Evolutionary conservation across 305 asterid genomes (phyloP).

Genomic region (Withania somnifera): DNA sequence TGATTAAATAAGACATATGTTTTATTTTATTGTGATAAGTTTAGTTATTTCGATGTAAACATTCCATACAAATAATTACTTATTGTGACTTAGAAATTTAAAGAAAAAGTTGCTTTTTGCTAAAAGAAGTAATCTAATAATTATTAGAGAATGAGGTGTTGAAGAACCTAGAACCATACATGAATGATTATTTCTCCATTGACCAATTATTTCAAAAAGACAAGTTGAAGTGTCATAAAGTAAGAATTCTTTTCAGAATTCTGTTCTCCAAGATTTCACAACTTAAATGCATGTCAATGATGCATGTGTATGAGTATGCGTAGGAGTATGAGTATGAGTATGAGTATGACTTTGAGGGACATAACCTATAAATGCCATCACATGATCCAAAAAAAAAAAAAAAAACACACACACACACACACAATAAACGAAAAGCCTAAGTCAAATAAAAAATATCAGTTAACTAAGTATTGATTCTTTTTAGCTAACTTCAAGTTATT

Average conservation of each 20-base stretch:
- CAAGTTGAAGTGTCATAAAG: slow-evolving; percentile 11
- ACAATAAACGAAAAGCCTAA: slow-evolving; percentile 13
- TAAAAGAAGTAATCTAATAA: neutral
- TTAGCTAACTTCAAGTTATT: neutral
- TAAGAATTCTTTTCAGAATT: too few relatives aligned
- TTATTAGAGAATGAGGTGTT: neutral
- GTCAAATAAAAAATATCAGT: neutral
- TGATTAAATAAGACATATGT: neutral
- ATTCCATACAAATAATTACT: neutral
- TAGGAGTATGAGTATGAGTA: too few relatives aligned
- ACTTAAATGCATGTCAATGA: slow-evolving; percentile 12
- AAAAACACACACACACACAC: too few relatives aligned
- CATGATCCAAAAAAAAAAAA: slow-evolving; percentile 59
- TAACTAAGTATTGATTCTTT: slow-evolving; percentile 21
- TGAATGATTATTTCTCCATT: neutral
- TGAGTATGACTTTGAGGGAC: slow-evolving; percentile 15
- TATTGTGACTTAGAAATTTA: neutral
- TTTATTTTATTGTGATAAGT: neutral
- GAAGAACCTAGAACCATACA: slow-evolving; percentile 4
- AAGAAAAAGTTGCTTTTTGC: too few relatives aligned
- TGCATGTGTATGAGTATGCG: slow-evolving; percentile 34
- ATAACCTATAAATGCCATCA: slow-evolving; percentile 27
- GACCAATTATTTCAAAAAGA: slow-evolving; percentile 4
- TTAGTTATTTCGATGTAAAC: neutral
- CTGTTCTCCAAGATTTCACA: slow-evolving; percentile 18